Evolutionary conservation across 228 moss, liverwort and hornwort genomes (phyloP).

Genomic region (Sphagnum fallax): DNA sequence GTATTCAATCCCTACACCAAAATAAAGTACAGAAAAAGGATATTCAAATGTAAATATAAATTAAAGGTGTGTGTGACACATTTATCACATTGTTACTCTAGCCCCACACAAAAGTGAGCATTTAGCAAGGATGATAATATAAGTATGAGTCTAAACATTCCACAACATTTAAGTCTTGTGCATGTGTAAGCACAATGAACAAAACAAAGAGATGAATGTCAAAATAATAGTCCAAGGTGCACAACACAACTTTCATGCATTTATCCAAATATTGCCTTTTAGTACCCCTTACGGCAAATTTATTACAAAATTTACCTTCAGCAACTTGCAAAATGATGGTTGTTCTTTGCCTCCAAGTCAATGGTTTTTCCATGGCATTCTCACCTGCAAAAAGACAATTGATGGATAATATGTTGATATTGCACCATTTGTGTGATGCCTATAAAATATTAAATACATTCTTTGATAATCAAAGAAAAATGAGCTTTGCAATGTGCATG

Average conservation of each 20-base stretch:
- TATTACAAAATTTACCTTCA: slow-evolving; percentile 14
- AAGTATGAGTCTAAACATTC: too few species aligned
- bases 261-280: background rate
- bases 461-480: background rate
- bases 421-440: too few species aligned
- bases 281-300: too few species aligned
- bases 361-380: slow-evolving; percentile 5
- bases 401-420: too few species aligned
- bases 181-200: too few species aligned
- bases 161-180: too few species aligned
- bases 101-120: too few species aligned
- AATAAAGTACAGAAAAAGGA: background rate
- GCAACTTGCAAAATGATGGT: slow-evolving; percentile 34
- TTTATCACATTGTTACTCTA: background rate
- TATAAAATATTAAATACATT: too few species aligned
- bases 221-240: background rate
- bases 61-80: background rate
- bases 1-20: slow-evolving; percentile 54
- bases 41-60: slow-evolving; percentile 18
- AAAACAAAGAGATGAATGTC: background rate
- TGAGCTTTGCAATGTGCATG: background rate
- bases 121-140: too few species aligned
- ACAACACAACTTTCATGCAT: background rate
- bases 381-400: slow-evolving; percentile 6
- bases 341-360: slow-evolving; percentile 50